Evolutionary conservation across 2,329 filamentous ascomycete species (phyloP).

Genomic region (Bisporella sp.): DNA sequence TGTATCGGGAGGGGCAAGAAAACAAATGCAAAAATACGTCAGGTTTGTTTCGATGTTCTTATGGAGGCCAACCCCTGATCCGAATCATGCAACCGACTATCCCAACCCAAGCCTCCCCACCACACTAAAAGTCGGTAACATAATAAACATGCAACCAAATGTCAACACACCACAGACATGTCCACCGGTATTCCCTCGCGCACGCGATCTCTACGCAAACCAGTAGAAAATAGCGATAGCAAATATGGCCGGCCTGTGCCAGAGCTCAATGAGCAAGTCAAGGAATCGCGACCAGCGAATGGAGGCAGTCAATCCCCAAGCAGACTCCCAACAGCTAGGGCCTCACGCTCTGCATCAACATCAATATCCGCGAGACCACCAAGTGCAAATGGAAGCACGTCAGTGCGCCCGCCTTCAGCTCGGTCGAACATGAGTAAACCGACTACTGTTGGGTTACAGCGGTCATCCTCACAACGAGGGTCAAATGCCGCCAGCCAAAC

Average conservation of each 20-base stretch:
- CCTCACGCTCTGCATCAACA: slow-evolving; percentile 13
- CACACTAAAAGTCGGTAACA: no score
- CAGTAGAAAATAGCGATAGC: slow-evolving; percentile 9
- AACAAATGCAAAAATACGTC: no score
- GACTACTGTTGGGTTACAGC: slow-evolving; percentile 12
- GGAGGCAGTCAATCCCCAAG: slow-evolving; percentile 23
- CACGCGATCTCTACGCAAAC: slow-evolving; percentile 22
- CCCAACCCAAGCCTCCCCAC: no score
- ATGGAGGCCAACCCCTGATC: no score
- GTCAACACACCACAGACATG: slow-evolving; percentile 6
- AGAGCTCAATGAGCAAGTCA: not conserved
- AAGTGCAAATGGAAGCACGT: slow-evolving; percentile 17
- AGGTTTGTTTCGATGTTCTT: no score
- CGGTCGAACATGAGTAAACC: slow-evolving; percentile 16
- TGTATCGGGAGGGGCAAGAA: no score
- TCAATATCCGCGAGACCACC: slow-evolving; percentile 15
- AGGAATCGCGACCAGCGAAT: slow-evolving; percentile 3
- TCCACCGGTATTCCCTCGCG: slow-evolving; percentile 17
- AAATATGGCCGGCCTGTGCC: slow-evolving; percentile 2
- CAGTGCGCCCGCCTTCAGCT: slow-evolving; percentile 20
- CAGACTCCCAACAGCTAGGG: slow-evolving; percentile 24
- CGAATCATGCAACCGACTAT: no score
- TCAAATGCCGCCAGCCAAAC: slow-evolving; percentile 3
- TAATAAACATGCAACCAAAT: no score
- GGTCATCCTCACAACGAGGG: slow-evolving; percentile 16